Conservation (phyloP, 1,284 basidiomycete species). For the Anthracocystis setariae region DNA sequence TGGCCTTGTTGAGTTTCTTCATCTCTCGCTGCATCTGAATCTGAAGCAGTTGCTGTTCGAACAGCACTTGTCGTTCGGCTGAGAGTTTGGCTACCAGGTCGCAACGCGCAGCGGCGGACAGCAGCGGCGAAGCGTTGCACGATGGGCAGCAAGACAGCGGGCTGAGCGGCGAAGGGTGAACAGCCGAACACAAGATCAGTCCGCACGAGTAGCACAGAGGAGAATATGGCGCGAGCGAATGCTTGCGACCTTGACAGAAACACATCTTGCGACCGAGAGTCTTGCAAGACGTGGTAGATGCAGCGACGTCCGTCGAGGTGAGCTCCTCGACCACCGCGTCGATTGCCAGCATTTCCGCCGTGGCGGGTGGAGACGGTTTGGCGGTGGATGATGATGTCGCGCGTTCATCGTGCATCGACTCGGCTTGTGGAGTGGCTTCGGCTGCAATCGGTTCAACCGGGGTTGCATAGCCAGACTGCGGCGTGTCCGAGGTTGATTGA, state of each 20-base stretch:
- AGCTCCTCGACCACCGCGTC: slow-evolving; percentile 47
- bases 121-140: slow-evolving; percentile 32
- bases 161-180: slow-evolving; percentile 34
- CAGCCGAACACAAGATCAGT: slow-evolving; percentile 39
- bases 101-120: slow-evolving; percentile 23
- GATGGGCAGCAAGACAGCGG: slow-evolving; percentile 34
- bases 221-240: slow-evolving; percentile 34
- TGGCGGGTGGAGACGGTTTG: slow-evolving; percentile 32
- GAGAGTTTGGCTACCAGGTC: slow-evolving; percentile 39
- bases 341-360: slow-evolving; percentile 44
- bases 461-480: background rate
- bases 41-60: slow-evolving; percentile 44
- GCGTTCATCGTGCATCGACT: slow-evolving; percentile 4
- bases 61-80: slow-evolving; percentile 29
- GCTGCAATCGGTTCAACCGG: background rate
- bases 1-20: slow-evolving; percentile 34
- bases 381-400: slow-evolving; percentile 1
- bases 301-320: slow-evolving; percentile 2
- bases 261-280: slow-evolving; percentile 26
- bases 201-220: slow-evolving; percentile 50
- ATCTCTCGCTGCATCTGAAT: slow-evolving; percentile 36
- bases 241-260: slow-evolving; percentile 46
- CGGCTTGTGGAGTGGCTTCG: background rate
- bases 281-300: background rate
- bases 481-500: background rate